phyloP scores from a whole-genome alignment of 371 early-diverging fungal genomes.

The Circinella minor region DNA sequence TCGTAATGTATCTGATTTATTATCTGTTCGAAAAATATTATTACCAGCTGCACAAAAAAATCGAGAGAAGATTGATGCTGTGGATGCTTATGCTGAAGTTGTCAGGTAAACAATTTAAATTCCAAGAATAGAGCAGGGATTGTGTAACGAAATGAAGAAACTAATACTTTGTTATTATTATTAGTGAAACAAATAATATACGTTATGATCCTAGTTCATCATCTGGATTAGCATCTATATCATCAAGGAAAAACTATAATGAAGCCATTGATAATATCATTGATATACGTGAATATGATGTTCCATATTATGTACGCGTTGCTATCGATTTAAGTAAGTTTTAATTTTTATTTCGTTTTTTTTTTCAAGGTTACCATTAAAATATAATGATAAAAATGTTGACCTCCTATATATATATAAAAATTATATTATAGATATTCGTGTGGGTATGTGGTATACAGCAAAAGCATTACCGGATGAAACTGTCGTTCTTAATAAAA shows the following conservation, averaged over 20 bases:
- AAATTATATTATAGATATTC: slow-evolving; percentile 65
- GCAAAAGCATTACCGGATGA: slow-evolving; percentile 64
- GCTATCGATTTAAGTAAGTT: slow-evolving; percentile 87
- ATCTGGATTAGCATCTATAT: slow-evolving; percentile 23
- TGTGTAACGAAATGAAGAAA: not conserved
- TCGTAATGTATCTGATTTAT: slow-evolving; percentile 81
- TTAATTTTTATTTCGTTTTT: too few species aligned
- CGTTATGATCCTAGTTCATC: slow-evolving; percentile 25
- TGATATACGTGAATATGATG: slow-evolving; percentile 94
- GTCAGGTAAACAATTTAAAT: slow-evolving; percentile 37
- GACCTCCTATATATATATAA: too few species aligned
- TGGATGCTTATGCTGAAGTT: slow-evolving; percentile 65
- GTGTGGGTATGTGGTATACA: slow-evolving; percentile 97
- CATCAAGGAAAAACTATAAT: slow-evolving; percentile 41
- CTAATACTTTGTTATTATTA: not conserved
- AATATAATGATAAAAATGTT: too few species aligned
- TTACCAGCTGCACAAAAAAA: slow-evolving; percentile 76
- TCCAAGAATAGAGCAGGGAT: too few species aligned
- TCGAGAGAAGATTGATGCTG: slow-evolving; percentile 60
- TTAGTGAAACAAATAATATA: slow-evolving; percentile 38
- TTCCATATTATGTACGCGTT: slow-evolving; percentile 92
- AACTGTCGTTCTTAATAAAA: slow-evolving; percentile 66
- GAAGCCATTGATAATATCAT: slow-evolving; percentile 66
- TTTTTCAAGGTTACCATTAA: too few species aligned
- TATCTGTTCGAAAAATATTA: slow-evolving; percentile 76